Percentiles rank a stretch among this genome's conserved stretches.
Conservation (phyloP, 345 rosid species). For the Limnanthes douglasii region DNA sequence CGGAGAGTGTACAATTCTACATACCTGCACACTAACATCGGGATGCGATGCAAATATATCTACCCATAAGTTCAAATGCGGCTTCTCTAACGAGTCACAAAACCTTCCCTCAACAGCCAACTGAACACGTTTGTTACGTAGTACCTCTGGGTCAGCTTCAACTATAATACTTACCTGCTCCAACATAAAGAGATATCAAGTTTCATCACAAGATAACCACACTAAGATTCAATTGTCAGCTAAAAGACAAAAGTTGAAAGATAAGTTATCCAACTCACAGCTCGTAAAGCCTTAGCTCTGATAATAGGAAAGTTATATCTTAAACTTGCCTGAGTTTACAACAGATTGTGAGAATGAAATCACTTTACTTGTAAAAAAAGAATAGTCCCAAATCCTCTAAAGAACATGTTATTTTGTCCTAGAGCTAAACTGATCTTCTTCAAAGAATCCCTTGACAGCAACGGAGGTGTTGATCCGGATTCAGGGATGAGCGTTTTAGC, state of each 20-base stretch:
- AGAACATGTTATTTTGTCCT: constrained; percentile 86
- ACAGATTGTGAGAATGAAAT: no score
- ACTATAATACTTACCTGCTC: constrained; percentile 92
- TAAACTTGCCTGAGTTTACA: constrained; percentile 88
- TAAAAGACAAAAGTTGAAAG: constrained; percentile 4
- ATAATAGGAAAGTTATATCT: constrained; percentile 91
- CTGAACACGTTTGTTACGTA: constrained; percentile 86
- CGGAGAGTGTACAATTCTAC: constrained; percentile 4
- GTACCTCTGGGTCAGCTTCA: constrained; percentile 95
- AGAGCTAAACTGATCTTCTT: constrained; percentile 78
- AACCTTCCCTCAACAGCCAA: constrained; percentile 98
- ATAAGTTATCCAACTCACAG: constrained; percentile 38
- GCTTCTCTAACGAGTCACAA: constrained; percentile 97
- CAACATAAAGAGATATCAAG: constrained; percentile 15
- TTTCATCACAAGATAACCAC: no score
- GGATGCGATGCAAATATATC: constrained; percentile 97
- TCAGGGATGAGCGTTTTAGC: constrained; percentile 74
- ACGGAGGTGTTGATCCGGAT: constrained; percentile 41
- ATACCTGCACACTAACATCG: constrained; percentile 88
- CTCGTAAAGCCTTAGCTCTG: constrained; percentile 91
- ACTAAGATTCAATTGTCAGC: constrained; percentile 4
- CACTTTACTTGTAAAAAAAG: constrained; percentile 65
- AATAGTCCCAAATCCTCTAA: constrained; percentile 94
- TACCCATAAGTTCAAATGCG: constrained; percentile 94
- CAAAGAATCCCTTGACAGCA: constrained; percentile 49